Conservation (phyloP, 495 filamentous ascomycete genomes). For the Xylaria grammica region DNA sequence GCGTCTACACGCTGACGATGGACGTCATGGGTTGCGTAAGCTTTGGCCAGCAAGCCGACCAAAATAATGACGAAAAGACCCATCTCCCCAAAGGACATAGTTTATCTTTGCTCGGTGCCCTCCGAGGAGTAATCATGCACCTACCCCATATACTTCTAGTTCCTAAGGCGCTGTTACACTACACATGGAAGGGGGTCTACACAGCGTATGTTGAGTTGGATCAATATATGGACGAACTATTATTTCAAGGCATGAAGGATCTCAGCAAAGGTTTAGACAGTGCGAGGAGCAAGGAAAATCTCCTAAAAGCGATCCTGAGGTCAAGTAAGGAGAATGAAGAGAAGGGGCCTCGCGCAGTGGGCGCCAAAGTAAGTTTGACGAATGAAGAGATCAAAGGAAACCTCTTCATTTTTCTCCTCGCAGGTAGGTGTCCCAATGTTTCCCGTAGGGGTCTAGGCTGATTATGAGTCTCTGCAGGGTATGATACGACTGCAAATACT, state of each 20-base stretch:
- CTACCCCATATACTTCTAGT: constrained; percentile 2
- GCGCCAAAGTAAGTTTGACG: constrained; percentile 7
- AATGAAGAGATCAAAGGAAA: constrained; percentile 30
- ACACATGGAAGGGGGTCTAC: neutral
- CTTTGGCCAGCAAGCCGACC: neutral
- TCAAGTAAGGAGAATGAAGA: constrained; percentile 7
- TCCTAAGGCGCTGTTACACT: neutral
- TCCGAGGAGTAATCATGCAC: constrained; percentile 2
- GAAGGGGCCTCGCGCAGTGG: constrained; percentile 4
- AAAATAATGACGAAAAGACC: neutral
- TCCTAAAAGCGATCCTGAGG: constrained; percentile 8
- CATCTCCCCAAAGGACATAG: neutral
- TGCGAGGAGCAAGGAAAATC: constrained; percentile 15
- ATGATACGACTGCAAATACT: constrained; percentile 28
- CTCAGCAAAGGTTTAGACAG: neutral
- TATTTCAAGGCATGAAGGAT: neutral
- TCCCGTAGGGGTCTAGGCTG: neutral
- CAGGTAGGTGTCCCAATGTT: constrained; percentile 16
- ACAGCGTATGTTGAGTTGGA: constrained; percentile 4
- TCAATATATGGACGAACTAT: constrained; percentile 4
- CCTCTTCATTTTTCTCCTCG: constrained; percentile 27
- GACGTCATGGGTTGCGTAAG: neutral
- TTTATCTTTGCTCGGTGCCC: neutral
- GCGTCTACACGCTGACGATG: neutral
- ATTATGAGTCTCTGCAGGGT: constrained; percentile 9